Conservation (phyloP, 2,329 filamentous ascomycete genomes). For the Colletotrichum sp. region DNA sequence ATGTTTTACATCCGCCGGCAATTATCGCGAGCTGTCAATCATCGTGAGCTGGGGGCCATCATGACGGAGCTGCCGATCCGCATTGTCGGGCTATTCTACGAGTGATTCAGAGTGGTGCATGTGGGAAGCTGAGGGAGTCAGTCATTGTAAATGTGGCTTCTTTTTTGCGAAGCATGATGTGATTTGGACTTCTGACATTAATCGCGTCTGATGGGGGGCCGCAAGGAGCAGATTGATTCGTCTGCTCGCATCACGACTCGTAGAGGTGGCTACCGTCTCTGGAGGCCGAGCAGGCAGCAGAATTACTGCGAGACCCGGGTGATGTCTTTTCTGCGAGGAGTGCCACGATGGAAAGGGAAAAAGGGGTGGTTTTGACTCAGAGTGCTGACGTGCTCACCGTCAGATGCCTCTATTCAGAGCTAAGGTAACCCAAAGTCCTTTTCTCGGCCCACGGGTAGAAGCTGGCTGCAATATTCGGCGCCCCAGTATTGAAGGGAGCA, state of each 20-base stretch:
- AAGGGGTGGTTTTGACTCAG: background rate
- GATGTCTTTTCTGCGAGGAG: background rate
- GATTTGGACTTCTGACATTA: background rate
- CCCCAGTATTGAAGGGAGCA: background rate
- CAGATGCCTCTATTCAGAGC: background rate
- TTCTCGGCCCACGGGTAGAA: too few species aligned
- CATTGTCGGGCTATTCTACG: background rate
- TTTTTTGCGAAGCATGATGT: background rate
- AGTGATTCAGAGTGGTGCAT: background rate
- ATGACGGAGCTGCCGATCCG: background rate
- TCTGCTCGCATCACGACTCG: background rate
- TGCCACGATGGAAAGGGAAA: background rate
- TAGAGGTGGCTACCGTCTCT: background rate
- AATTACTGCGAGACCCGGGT: background rate
- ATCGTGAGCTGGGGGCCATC: background rate
- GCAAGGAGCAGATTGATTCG: background rate
- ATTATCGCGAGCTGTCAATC: too few species aligned
- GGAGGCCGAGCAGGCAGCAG: constrained; percentile 7
- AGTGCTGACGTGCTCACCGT: background rate
- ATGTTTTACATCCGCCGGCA: fast-evolving
- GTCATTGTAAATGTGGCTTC: background rate
- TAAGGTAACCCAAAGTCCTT: background rate
- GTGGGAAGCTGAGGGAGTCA: too few species aligned
- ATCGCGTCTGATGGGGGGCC: background rate
- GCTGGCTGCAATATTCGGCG: background rate